A percentile compares a stretch with the other conserved stretches of the same genome.
Conservation (phyloP, 2,329 filamentous ascomycete genomes). For the Aspergillus neotritici region DNA sequence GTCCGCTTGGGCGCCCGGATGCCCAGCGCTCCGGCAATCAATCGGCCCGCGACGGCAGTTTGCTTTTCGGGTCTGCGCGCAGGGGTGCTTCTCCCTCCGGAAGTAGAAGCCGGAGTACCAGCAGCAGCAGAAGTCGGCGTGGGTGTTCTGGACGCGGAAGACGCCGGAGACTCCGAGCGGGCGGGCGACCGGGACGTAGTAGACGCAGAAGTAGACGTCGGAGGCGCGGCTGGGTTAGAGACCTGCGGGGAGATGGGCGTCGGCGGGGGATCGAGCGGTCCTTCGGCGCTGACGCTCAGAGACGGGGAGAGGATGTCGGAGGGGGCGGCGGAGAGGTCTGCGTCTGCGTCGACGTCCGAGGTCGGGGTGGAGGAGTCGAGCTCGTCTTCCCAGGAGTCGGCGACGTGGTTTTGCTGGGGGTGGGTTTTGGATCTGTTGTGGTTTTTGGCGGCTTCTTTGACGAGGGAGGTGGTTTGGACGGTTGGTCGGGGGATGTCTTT, state of each 20-base stretch:
- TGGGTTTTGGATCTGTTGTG: slow-evolving; percentile 15
- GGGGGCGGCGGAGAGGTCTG: slow-evolving; percentile 6
- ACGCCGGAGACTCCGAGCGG: slow-evolving; percentile 9
- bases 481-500: slow-evolving; percentile 24
- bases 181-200: slow-evolving; percentile 12
- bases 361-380: slow-evolving; percentile 46
- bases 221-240: slow-evolving; percentile 16
- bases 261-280: slow-evolving; percentile 54
- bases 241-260: slow-evolving; percentile 57
- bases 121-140: too few relatives aligned
- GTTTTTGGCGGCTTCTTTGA: not conserved
- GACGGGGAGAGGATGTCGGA: slow-evolving; percentile 19
- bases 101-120: too few relatives aligned
- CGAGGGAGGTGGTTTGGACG: slow-evolving; percentile 2
- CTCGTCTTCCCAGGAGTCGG: slow-evolving; percentile 76
- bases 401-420: slow-evolving; percentile 47
- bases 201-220: slow-evolving; percentile 13
- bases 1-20: slow-evolving; percentile 74
- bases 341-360: slow-evolving; percentile 10
- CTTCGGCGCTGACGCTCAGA: slow-evolving; percentile 25
- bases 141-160: slow-evolving; percentile 1
- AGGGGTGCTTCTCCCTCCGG: too few relatives aligned
- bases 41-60: slow-evolving; percentile 77
- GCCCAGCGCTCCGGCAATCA: slow-evolving; percentile 86
- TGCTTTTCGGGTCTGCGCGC: slow-evolving; percentile 73